Evolutionary conservation across 495 filamentous ascomycete genomes (phyloP), one percentile per base, ranked within the genome.

Genomic region (Pyronema domesticum): DNA sequence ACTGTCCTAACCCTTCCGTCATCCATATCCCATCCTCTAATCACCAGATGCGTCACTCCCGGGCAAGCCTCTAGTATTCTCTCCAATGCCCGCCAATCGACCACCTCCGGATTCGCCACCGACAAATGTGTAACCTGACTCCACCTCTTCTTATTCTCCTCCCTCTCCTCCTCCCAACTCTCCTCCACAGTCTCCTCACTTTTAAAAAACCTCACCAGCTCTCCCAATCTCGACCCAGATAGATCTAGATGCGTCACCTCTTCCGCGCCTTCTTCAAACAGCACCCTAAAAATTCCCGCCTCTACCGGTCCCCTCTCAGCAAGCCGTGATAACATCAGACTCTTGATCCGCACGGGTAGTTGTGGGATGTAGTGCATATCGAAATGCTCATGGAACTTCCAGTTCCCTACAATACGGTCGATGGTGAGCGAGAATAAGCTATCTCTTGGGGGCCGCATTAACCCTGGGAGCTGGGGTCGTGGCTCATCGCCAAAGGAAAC

Each of bases 361-460:
- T 55, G 40, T 33, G 50, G 56, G 34, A 64, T 36, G 36, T 63
- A 64, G 37, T 63, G 54, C 11, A 63, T 56, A 17, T 64, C 60
- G 39, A 60, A 64, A 13, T 49, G 23, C 3, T 50, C 8, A 46
- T 63, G 60, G 11, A 60, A 52, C 10, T 44, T 34, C 60, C 60
- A 64, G 15, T 57, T 39, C 19, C 49, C 39, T 6, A 60, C 57
- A 8, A 64, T 51, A 17, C 35, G 53, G 10, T 51, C 46, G 7
- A 64, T 42, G 1, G 46, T 34, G 30, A 37, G 23, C 35, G 56
- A 46, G 9, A 49, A 48, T 10, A 64, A 47, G 8, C 53, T 42
- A 17, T 45, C 18, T 17, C 44, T 19, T 30, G 39, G 46, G 10
- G 62, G 46, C 1, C 7, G 19, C 6, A 46, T 34, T 30, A 56